Base-by-base conservation (phyloP, 148 eudicot genomes). In the Bassia scoparia region DNA sequence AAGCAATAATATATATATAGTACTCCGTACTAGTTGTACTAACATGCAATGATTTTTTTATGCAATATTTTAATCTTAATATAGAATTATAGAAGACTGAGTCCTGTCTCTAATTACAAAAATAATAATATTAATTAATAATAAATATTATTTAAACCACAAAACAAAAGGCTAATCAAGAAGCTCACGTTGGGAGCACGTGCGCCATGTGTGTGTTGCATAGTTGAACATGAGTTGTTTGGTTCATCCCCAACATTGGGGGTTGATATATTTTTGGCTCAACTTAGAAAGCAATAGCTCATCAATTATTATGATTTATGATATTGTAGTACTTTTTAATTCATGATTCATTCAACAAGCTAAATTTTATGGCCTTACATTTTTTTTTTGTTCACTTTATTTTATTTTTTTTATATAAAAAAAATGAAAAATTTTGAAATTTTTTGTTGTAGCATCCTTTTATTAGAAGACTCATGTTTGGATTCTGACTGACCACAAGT, bases 171-270 rank as follows among this genome's bases (percentile, higher is more conserved):
- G 69, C 27, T 46, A 18, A 67, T 58, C 30, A 67, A 72, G 72
- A 72, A 14, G 41, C 15, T 71, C 73, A 81, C 78, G 81, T 81
- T 78, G 10, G 2, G 2, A 21, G 71, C 78, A 78, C 81, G 78
- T 77, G 81, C 73, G 50, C 58, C 84, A 81, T 70, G 78, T 77
- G 74, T 71, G 71, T 23, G 55, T 52, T 54, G 68, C 71, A 67
- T 38, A 16, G 27, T 29, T 9, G 61, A 83, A 83, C 73, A 79
- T 79, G 82, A 70, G 37, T 21, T 70, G 82, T 74, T 79, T 35
- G 72, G 61, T 70, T 68, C 59, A 52, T 44, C 60, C n/a, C 65
- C 50, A 64, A 56, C 71, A 69, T 41, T 53, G 26, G 23, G 35
- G 44, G 20, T 21, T 21, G 29, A 35, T 59, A 21, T 3, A 12